Evolutionary conservation across 306 rosid species (phyloP), one percentile per base, ranked within the genome.

Genomic region (Cicer pinnatifidum): DNA sequence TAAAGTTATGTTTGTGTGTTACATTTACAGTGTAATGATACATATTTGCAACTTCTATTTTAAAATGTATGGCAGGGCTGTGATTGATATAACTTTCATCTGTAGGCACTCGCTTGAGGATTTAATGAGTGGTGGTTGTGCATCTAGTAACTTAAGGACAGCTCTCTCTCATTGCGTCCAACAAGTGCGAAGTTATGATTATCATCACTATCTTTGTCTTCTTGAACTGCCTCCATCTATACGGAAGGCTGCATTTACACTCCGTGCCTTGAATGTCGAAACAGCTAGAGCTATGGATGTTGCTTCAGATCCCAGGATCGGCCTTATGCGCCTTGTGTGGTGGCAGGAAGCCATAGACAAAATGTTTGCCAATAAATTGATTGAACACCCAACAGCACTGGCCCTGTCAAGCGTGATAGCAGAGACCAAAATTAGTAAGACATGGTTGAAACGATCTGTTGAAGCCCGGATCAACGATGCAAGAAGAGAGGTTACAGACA

Each of bases 291-390:
- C 98, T 48, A 83, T 91, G 96, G 96, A 93, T 66, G 83, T 93
- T 65, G 91, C 97, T 68, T 89, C 96, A 11, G 89, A 89, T 78
- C 96, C 98, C 54, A 84, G 87, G 87, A 88, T 93, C 13, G 97
- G 84, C 9, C 84, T 81, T 53, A 81, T 81, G 84, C 81, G 84
- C 41, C 84, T 81, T 53, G 79, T 89, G 4, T 94, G 93, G 98
- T 94, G 97, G 97, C 97, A 87, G 80, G 97, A 94, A 71, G 95
- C 94, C 65, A 70, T 87, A 56, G 96, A 89, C 80, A 91, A 93
- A 83, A 89, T 91, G 57, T 89, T 80, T 50, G 82, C 85, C 76
- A 84, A 86, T 17, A 86, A 77, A 80, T 35, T 84, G 72, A 84
- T 89, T 16, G 97, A 93, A 81, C 94, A 88, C 77, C 97, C 98